These are phyloP conservation scores for Lolium perenne DNA, from an alignment of 176 grass and related monocot species.

Conservation along the genomic window DNA sequence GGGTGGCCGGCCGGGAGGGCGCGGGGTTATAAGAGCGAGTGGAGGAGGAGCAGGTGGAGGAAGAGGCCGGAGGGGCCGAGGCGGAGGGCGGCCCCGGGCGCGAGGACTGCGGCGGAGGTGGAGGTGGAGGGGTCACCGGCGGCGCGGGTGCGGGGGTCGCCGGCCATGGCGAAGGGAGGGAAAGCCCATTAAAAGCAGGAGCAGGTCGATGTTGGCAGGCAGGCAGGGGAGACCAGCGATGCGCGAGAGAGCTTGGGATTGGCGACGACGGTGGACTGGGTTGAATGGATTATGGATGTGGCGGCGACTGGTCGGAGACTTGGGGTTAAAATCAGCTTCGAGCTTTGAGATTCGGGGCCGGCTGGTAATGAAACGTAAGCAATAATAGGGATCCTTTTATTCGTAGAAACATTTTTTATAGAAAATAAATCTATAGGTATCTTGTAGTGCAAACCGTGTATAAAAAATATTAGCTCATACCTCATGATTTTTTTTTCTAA, in stretches of 20 bases:
- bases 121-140: slow-evolving; percentile 38
- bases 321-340: not conserved
- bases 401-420: no score
- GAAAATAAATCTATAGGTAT: no score
- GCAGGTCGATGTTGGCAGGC: not conserved
- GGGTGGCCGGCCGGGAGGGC: not conserved
- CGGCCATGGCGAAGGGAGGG: slow-evolving; percentile 57
- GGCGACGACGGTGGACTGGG: not conserved
- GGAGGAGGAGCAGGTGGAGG: slow-evolving; percentile 85
- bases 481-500: no score
- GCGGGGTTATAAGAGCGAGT: slow-evolving; percentile 79
- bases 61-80: slow-evolving; percentile 60
- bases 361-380: no score
- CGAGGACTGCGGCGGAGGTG: slow-evolving; percentile 36
- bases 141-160: slow-evolving; percentile 44
- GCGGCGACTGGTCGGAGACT: slow-evolving; percentile 24
- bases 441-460: no score
- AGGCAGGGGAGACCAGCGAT: not conserved
- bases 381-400: no score
- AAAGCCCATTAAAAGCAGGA: slow-evolving; percentile 67
- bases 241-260: not conserved
- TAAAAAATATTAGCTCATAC: no score
- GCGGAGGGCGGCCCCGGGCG: slow-evolving; percentile 18
- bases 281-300: not conserved
- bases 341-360: no score